Base-by-base conservation (phyloP, 352 stramenopile species). In the Phytophthora agathidicida region DNA sequence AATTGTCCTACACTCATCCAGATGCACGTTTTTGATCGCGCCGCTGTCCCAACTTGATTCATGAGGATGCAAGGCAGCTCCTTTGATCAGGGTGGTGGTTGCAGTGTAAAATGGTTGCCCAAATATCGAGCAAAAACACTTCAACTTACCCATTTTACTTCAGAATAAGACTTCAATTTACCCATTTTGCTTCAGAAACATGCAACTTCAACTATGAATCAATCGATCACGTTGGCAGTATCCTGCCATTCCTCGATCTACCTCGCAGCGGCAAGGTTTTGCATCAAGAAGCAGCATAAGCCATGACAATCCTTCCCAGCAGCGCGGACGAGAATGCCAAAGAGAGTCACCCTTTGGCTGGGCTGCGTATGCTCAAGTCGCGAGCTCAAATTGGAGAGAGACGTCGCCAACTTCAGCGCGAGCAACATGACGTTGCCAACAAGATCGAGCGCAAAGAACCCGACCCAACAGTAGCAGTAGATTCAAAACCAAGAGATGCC, bases 161-260 rank as follows among this genome's bases (percentile, higher is more conserved):
- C 44, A 31, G n/a, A 52, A n/a, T n/a, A n/a, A n/a, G n/a, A n/a
- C n/a, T n/a, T n/a, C n/a, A n/a, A n/a, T n/a, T n/a, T n/a, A n/a
- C n/a, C n/a, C n/a, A n/a, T n/a, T n/a, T n/a, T 24, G 55, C 45
- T 50, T 32, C 55, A 64, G 46, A 64, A 51, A 50, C 17, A 13
- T 44, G 54, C 44, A 65, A 65, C 55, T 65, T 59, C 55, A 59
- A 65, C 47, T 59, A 45, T 63, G 51, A 50, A 59, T 60, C 51
- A 45, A 45, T 38, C 27, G 38, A 38, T 38, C 37, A 27, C 26
- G 42, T 38, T 28, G 7, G 16, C 16, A n/a, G 27, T 57, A 27
- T 66, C 48, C 41, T 17, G n/a, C 20, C 48, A 68, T 58, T 68
- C 38, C 37, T 32, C 39, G 11, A 68, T 58, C 36, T 45, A 32